phyloP scores from a whole-genome alignment of 768 basidiomycete species.

The Phlebiopsis gigantea region DNA sequence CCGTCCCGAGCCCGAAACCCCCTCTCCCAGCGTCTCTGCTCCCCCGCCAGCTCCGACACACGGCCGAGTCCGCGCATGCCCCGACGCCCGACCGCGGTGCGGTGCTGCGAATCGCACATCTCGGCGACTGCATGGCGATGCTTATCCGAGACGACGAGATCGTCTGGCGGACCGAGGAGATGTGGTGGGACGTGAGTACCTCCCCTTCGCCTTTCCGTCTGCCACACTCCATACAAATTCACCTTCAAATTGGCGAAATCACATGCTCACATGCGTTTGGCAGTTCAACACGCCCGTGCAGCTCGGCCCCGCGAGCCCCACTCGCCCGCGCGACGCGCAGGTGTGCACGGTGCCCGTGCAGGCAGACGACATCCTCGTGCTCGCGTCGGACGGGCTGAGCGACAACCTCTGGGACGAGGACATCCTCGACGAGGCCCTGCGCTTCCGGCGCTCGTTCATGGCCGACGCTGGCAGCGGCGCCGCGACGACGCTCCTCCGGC shows the following conservation, averaged over 20 bases:
- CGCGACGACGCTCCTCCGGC: conserved; percentile 31
- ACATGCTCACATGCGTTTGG: conserved; percentile 14
- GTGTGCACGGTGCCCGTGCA: conserved; percentile 64
- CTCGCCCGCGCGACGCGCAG: conserved; percentile 63
- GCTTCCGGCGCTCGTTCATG: conserved; percentile 42
- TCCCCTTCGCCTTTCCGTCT: not conserved
- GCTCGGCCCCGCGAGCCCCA: conserved; percentile 56
- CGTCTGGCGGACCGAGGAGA: conserved; percentile 84
- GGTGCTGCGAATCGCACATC: conserved; percentile 74
- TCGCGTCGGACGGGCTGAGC: conserved; percentile 75
- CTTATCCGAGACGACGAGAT: conserved; percentile 76
- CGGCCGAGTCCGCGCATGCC: conserved; percentile 8
- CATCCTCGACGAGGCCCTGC: conserved; percentile 72
- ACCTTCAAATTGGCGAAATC: conserved; percentile 4
- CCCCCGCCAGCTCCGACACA: conserved; percentile 9
- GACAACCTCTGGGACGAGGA: conserved; percentile 91
- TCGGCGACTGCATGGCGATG: conserved; percentile 87
- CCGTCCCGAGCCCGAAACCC: not conserved
- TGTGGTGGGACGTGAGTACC: conserved; percentile 75
- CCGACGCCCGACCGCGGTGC: conserved; percentile 38
- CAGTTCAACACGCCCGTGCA: conserved; percentile 63
- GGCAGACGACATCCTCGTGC: conserved; percentile 71
- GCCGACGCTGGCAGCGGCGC: not conserved
- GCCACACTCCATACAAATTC: not conserved
- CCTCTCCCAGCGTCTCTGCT: conserved; percentile 11